Evolutionary conservation across 148 eudicot species (phyloP).

Genomic region (Rhododendron williamsianum): DNA sequence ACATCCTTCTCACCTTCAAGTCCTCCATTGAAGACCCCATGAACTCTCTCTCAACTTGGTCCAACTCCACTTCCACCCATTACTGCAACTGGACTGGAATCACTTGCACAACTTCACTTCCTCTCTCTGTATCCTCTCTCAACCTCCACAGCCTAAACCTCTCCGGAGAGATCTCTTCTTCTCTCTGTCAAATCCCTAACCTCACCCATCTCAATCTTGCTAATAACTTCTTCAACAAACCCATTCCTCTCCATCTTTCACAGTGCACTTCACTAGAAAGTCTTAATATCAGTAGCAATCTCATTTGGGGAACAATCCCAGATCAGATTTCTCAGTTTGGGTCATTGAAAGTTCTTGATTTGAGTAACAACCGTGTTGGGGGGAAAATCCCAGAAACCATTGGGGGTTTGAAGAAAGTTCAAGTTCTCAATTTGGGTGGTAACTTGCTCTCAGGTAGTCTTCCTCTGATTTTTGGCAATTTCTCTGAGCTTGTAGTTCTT

Average conservation of each 20-base stretch:
- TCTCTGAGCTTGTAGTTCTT: constrained; percentile 54
- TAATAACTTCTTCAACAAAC: constrained; percentile 60
- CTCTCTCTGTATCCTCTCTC: constrained; percentile 41
- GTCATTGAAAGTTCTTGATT: constrained; percentile 58
- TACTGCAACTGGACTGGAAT: constrained; percentile 80
- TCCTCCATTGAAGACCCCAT: constrained; percentile 61
- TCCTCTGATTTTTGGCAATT: constrained; percentile 63
- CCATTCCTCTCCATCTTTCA: constrained; percentile 82
- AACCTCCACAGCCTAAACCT: constrained; percentile 63
- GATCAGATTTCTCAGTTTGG: constrained; percentile 68
- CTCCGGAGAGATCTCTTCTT: constrained; percentile 77
- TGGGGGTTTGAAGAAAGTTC: constrained; percentile 48
- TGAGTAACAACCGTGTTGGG: constrained; percentile 65
- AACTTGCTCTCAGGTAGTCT: constrained; percentile 68
- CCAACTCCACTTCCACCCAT: constrained; percentile 40
- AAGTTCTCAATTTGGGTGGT: constrained; percentile 59
- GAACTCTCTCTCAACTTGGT: constrained; percentile 60
- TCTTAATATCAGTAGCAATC: constrained; percentile 64
- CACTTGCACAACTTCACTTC: constrained; percentile 35
- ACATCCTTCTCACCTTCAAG: constrained; percentile 64
- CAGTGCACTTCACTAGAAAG: constrained; percentile 46
- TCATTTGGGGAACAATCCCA: constrained; percentile 84
- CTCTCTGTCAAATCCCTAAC: constrained; percentile 42
- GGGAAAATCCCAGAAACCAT: constrained; percentile 66
- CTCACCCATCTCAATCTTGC: constrained; percentile 64